Evolutionary conservation across 805 yeast species (phyloP).

Genomic region (Lipomyces spencermartinsiae): DNA sequence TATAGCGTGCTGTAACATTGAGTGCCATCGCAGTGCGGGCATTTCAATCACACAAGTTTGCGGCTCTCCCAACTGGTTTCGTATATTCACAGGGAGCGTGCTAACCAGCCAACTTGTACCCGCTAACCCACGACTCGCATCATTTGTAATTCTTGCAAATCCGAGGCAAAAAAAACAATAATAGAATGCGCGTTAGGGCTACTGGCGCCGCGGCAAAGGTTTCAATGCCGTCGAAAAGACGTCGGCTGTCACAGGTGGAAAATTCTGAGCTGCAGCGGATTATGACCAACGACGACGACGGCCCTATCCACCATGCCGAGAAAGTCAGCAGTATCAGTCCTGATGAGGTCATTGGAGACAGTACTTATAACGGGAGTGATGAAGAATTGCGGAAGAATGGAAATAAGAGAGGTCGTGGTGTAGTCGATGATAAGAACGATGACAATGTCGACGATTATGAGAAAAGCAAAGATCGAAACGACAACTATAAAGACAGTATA

Average conservation of each 20-base stretch:
- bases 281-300: not conserved
- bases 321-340: not conserved
- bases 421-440: slow-evolving; percentile 1
- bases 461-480: not conserved
- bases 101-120: no score
- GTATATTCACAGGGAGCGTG: not conserved
- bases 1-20: no score
- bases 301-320: not conserved
- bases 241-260: no score
- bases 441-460: not conserved
- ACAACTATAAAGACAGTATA: not conserved
- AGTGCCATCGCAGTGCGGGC: no score
- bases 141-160: no score
- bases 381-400: not conserved
- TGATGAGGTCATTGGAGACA: not conserved
- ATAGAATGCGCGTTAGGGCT: not conserved
- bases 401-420: not conserved
- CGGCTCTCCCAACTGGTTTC: no score
- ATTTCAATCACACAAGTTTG: no score
- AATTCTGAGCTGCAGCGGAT: not conserved
- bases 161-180: not conserved
- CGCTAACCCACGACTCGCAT: not conserved
- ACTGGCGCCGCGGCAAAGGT: not conserved
- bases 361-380: not conserved
- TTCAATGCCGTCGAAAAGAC: not conserved